Conservation (phyloP, 495 filamentous ascomycete species). For the Glarea lozoyensis region DNA sequence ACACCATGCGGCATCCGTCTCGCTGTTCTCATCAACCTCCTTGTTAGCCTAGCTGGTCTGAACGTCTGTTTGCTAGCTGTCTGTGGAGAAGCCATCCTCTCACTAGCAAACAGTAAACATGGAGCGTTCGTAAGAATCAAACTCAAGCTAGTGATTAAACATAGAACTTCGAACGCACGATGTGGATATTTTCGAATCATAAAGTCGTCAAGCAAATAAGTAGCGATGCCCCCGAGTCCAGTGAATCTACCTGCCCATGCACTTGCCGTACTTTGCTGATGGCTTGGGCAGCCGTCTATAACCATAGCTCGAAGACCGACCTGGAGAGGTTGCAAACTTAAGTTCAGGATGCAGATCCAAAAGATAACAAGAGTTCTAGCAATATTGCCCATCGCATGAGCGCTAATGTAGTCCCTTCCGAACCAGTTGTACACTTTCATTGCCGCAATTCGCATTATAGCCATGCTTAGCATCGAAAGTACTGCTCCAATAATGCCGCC, state of each 20-base stretch:
- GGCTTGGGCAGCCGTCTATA: slow-evolving; percentile 9
- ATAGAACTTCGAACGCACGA: not conserved
- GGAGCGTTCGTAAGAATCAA: not conserved
- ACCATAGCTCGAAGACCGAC: slow-evolving; percentile 12
- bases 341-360: slow-evolving; percentile 7
- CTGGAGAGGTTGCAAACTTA: slow-evolving; percentile 17
- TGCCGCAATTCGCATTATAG: not conserved
- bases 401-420: not conserved
- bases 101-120: not conserved
- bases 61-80: not conserved
- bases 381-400: not conserved
- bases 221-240: slow-evolving; percentile 12
- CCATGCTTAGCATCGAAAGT: slow-evolving; percentile 6
- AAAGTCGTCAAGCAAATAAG: slow-evolving; percentile 1
- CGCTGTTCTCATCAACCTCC: not conserved
- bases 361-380: slow-evolving; percentile 1
- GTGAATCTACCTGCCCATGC: slow-evolving; percentile 12
- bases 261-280: slow-evolving; percentile 11
- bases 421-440: not conserved
- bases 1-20: not conserved
- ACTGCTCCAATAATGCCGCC: slow-evolving; percentile 1
- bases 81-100: not conserved
- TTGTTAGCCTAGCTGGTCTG: not conserved
- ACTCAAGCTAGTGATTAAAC: not conserved
- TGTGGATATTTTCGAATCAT: not conserved